These are phyloP conservation scores for Eutrema heterophyllum DNA, from an alignment of 345 rosid genomes.

Conservation along the genomic window DNA sequence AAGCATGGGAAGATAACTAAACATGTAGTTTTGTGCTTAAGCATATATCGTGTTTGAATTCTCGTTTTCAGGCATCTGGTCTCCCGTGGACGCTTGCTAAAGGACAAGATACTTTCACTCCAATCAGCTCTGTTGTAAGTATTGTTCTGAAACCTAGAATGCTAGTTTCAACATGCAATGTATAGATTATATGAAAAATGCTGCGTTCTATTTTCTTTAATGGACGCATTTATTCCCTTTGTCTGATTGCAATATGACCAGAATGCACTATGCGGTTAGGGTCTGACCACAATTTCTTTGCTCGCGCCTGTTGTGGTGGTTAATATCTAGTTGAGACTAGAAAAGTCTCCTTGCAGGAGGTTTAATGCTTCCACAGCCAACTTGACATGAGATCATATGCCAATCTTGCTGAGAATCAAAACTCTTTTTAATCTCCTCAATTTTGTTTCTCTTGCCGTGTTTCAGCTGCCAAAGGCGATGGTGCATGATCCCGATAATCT, in stretches of 20 bases:
- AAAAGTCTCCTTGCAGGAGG: background rate
- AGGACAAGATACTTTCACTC: slow-evolving; percentile 96
- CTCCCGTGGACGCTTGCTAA: slow-evolving; percentile 95
- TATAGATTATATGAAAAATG: background rate
- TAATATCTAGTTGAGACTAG: background rate
- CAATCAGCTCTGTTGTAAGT: slow-evolving; percentile 85
- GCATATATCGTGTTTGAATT: background rate
- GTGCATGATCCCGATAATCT: slow-evolving; percentile 74
- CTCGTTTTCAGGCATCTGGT: slow-evolving; percentile 63
- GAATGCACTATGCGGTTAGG: background rate
- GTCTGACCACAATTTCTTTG: background rate
- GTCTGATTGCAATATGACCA: background rate
- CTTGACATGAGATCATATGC: slow-evolving; percentile 1
- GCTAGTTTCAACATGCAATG: background rate
- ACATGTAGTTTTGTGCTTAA: background rate
- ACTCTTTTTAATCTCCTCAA: background rate
- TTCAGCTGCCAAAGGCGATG: slow-evolving; percentile 62
- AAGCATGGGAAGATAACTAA: background rate
- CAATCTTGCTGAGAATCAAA: background rate
- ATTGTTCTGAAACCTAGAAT: background rate
- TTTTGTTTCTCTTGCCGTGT: background rate
- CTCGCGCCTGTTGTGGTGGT: background rate
- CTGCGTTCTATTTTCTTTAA: background rate
- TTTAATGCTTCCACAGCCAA: background rate
- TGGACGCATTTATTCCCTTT: background rate